These are phyloP conservation scores for Trichophyton mentagrophytes DNA, from an alignment of 2,329 filamentous ascomycete species.

Conservation along the genomic window DNA sequence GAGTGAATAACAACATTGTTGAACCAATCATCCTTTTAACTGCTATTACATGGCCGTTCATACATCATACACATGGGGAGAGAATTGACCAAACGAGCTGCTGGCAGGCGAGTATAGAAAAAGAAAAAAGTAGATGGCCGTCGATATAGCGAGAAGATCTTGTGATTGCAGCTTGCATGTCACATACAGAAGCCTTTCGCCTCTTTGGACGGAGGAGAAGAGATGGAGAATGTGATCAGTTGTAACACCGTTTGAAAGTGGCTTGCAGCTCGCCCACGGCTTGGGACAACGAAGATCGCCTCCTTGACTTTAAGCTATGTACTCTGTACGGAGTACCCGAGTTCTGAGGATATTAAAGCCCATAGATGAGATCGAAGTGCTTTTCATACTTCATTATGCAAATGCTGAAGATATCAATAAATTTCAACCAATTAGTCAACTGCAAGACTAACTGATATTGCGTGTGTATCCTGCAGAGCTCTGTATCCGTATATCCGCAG, in stretches of 20 bases:
- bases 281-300: background rate
- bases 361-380: background rate
- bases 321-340: background rate
- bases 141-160: background rate
- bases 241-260: conserved; percentile 1
- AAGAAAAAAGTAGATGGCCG: background rate
- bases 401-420: background rate
- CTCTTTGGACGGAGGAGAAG: background rate
- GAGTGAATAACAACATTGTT: background rate
- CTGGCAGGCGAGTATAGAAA: background rate
- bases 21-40: background rate
- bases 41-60: background rate
- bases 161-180: conserved; percentile 3
- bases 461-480: background rate
- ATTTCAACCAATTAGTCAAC: too few species aligned
- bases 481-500: too few species aligned
- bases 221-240: background rate
- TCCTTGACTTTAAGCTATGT: background rate
- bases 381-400: background rate
- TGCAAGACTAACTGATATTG: background rate
- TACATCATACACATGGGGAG: background rate
- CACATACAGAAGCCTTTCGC: background rate
- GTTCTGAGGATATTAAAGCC: background rate
- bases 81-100: background rate
- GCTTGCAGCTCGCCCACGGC: background rate